Percentiles rank a stretch among this genome's conserved stretches.
Evolutionary conservation across 148 eudicot genomes (phyloP).

Genomic region (Cornus florida): DNA sequence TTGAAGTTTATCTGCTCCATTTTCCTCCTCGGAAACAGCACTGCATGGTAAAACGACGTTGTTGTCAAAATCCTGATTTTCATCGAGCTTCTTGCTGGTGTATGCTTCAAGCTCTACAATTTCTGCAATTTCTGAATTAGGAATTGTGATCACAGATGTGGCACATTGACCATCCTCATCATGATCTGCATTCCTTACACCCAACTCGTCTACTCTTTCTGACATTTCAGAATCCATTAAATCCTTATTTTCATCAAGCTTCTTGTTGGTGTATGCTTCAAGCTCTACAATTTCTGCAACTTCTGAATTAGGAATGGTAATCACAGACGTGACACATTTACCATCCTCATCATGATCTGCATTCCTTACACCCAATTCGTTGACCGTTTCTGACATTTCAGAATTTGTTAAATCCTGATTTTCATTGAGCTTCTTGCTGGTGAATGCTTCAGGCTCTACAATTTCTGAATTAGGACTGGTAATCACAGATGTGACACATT

Average conservation of each 20-base stretch:
- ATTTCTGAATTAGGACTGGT: neutral
- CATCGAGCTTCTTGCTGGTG: slow-evolving; percentile 1
- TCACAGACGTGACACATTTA: slow-evolving; percentile 19
- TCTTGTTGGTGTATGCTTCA: too few species aligned
- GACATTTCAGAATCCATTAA: slow-evolving; percentile 16
- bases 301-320: neutral
- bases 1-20: slow-evolving; percentile 13
- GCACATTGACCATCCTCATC: slow-evolving; percentile 20
- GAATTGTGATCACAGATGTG: slow-evolving; percentile 19
- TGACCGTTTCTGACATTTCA: slow-evolving; percentile 10
- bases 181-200: slow-evolving; percentile 9
- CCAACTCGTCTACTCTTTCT: slow-evolving; percentile 9
- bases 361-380: slow-evolving; percentile 10
- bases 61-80: slow-evolving; percentile 9
- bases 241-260: too few species aligned
- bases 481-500: slow-evolving; percentile 19
- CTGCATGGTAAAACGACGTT: neutral
- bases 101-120: slow-evolving; percentile 6
- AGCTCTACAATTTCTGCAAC: slow-evolving; percentile 1
- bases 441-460: neutral
- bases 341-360: slow-evolving; percentile 23
- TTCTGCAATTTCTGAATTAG: slow-evolving; percentile 8
- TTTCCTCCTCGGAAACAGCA: slow-evolving; percentile 16
- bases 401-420: slow-evolving; percentile 7
- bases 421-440: too few species aligned